These are phyloP conservation scores for Aurinia saxatilis DNA, from an alignment of 345 rosid species.

Conservation along the genomic window DNA sequence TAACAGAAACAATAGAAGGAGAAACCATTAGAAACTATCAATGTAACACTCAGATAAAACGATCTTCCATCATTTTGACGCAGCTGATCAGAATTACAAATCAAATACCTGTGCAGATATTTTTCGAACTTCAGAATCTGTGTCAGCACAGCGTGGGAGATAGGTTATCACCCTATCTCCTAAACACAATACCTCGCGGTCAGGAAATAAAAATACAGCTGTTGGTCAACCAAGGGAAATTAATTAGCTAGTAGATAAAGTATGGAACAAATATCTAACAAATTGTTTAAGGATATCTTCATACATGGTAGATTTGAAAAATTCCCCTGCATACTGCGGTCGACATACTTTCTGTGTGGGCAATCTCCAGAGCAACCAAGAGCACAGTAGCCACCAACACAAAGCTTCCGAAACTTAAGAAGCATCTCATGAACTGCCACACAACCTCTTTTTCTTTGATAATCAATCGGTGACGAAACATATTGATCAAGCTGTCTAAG, in stretches of 20 bases:
- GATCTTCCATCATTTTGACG: not conserved
- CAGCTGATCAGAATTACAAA: conserved; percentile 1
- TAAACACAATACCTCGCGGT: conserved; percentile 83
- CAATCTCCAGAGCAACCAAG: conserved; percentile 90
- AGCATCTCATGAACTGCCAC: conserved; percentile 85
- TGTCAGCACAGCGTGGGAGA: conserved; percentile 98
- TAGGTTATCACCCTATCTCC: conserved; percentile 88
- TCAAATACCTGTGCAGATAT: conserved; percentile 76
- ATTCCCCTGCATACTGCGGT: conserved; percentile 57
- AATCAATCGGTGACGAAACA: conserved; percentile 70
- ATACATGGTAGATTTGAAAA: conserved; percentile 82
- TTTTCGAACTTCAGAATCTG: conserved; percentile 86
- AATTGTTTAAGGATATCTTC: conserved; percentile 8
- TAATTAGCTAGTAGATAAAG: conserved; percentile 6
- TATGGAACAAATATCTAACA: not conserved
- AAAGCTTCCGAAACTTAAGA: conserved; percentile 78
- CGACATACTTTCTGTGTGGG: conserved; percentile 70
- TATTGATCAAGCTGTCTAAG: conserved; percentile 83
- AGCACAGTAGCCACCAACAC: conserved; percentile 80
- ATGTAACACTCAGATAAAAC: not conserved
- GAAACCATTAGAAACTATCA: conserved; percentile 11
- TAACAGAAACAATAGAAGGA: conserved; percentile 23
- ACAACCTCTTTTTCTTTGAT: conserved; percentile 91
- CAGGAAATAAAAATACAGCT: conserved; percentile 91
- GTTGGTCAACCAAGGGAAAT: conserved; percentile 25